phyloP scores from a whole-genome alignment of 495 filamentous ascomycete genomes.

The Penicillium ucsense region DNA sequence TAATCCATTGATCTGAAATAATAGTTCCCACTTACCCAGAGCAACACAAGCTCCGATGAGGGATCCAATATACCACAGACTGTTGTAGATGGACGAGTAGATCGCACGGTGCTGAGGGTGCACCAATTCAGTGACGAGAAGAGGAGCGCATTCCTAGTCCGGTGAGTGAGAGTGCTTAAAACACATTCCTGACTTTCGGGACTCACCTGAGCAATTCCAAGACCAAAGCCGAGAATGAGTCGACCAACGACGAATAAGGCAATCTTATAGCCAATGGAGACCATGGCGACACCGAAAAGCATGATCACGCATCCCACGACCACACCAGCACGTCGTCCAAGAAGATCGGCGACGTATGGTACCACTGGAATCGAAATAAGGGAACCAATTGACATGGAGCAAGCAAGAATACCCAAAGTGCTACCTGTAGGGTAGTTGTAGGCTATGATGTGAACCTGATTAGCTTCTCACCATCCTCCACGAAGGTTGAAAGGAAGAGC shows the following conservation, averaged over 20 bases:
- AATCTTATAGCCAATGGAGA: conserved; percentile 31
- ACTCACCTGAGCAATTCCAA: conserved; percentile 42
- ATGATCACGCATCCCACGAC: conserved; percentile 54
- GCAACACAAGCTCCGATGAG: conserved; percentile 21
- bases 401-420: conserved; percentile 52
- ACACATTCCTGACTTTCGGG: too few relatives aligned
- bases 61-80: conserved; percentile 42
- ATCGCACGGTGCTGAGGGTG: conserved; percentile 59
- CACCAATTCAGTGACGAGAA: conserved; percentile 54
- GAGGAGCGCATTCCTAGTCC: conserved; percentile 47
- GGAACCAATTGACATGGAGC: conserved; percentile 60
- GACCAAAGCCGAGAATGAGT: conserved; percentile 51
- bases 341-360: conserved; percentile 50
- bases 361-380: conserved; percentile 55
- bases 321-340: conserved; percentile 53
- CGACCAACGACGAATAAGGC: conserved; percentile 49
- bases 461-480: too few relatives aligned
- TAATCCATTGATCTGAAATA: conserved; percentile 18
- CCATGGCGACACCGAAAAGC: conserved; percentile 61
- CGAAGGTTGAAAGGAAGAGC: too few relatives aligned
- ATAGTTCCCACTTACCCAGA: conserved; percentile 9
- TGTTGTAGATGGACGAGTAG: conserved; percentile 59
- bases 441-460: conserved; percentile 3
- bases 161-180: too few relatives aligned
- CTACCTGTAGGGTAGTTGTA: conserved; percentile 40